phyloP scores from a whole-genome alignment of 1,284 basidiomycete genomes.

The Leccinum subspadiceum region DNA sequence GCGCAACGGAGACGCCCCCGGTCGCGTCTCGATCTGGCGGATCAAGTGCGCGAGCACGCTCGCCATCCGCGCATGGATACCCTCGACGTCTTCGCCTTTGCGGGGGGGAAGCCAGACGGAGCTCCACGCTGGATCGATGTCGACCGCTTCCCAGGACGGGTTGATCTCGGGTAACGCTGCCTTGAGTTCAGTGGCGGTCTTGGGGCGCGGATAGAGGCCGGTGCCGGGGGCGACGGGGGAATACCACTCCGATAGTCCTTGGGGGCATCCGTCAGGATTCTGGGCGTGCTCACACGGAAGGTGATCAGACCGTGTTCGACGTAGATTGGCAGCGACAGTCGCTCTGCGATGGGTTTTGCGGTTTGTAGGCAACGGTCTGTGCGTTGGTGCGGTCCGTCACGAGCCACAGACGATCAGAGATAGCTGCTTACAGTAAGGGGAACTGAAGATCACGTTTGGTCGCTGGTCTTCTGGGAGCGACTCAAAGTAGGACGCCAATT shows the following conservation, averaged over 20 bases:
- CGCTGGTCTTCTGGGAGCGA: conserved; percentile 64
- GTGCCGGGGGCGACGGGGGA: conserved; percentile 67
- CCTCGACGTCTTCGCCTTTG: conserved; percentile 66
- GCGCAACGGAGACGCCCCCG: conserved; percentile 10
- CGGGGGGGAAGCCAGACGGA: conserved; percentile 70
- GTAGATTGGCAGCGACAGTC: conserved; percentile 66
- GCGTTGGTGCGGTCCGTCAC: background rate
- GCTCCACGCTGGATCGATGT: conserved; percentile 61
- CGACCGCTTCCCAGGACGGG: conserved; percentile 57
- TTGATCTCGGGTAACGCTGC: conserved; percentile 51
- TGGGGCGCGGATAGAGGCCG: conserved; percentile 72
- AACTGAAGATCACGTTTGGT: conserved; percentile 78
- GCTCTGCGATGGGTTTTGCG: conserved; percentile 57
- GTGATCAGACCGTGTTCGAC: conserved; percentile 65
- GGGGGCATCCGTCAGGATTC: conserved; percentile 8
- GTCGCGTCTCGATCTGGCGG: conserved; percentile 46
- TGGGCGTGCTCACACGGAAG: background rate
- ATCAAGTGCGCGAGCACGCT: conserved; percentile 54
- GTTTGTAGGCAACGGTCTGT: conserved; percentile 86
- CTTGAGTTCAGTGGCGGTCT: conserved; percentile 48
- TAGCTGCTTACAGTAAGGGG: conserved; percentile 65
- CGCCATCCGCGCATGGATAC: conserved; percentile 61
- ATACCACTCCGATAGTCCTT: conserved; percentile 84
- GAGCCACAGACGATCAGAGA: background rate
- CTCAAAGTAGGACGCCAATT: conserved; percentile 64